These are phyloP conservation scores for Rhododendron simsii DNA, from an alignment of 148 eudicot genomes.

Conservation along the genomic window DNA sequence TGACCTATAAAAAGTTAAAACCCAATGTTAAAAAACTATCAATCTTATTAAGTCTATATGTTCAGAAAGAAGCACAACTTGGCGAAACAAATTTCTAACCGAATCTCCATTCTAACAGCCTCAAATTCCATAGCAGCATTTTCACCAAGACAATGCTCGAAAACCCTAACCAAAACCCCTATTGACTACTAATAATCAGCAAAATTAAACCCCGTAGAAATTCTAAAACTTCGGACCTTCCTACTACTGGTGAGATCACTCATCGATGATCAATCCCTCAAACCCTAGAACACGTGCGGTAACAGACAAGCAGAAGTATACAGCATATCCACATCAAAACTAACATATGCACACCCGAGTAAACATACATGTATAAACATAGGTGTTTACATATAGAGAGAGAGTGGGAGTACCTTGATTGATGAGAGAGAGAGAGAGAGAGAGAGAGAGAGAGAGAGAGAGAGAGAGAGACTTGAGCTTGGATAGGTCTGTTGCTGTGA, in stretches of 20 bases:
- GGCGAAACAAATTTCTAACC: neutral
- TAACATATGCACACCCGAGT: neutral
- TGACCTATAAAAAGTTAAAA: neutral
- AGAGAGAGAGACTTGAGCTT: neutral
- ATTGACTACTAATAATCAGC: neutral
- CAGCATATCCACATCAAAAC: neutral
- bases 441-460: neutral
- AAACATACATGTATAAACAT: neutral
- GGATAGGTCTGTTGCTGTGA: neutral
- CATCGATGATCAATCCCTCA: neutral
- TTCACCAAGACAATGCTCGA: neutral
- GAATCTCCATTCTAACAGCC: neutral
- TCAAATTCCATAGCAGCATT: neutral
- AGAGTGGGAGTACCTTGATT: slow-evolving; percentile 5
- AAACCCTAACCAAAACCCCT: slow-evolving; percentile 2
- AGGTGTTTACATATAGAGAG: neutral
- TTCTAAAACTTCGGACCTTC: neutral
- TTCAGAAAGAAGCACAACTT: neutral
- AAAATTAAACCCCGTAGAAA: neutral
- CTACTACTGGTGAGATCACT: neutral
- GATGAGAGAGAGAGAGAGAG: neutral
- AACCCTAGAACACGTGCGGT: slow-evolving; percentile 4
- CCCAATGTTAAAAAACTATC: neutral
- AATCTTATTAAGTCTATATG: neutral
- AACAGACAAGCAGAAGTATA: neutral